A percentile compares a stretch with the other conserved stretches of the same genome.
Conservation (phyloP, 1,284 basidiomycete genomes). For the Butyriboletus appendiculatus region DNA sequence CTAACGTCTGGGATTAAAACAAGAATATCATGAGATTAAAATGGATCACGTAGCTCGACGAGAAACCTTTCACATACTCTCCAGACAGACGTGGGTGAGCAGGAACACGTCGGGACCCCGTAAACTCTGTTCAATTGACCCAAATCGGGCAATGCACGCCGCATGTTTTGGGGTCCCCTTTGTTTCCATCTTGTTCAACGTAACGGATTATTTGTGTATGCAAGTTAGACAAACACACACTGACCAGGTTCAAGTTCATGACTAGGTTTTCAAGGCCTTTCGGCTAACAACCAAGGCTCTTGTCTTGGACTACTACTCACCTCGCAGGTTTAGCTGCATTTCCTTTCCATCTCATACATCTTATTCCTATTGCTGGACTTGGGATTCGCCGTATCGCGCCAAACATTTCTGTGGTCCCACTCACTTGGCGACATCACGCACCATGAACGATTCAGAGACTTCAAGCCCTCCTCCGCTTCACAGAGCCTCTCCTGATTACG, state of each 20-base stretch:
- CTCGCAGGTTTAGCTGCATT: neutral
- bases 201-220: slow-evolving; percentile 19
- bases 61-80: neutral
- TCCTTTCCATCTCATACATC: neutral
- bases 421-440: neutral
- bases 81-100: neutral
- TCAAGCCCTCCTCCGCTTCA: slow-evolving; percentile 13
- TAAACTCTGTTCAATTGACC: slow-evolving; percentile 19
- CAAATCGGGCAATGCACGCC: neutral
- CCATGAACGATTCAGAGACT: slow-evolving; percentile 16
- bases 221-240: slow-evolving; percentile 19
- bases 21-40: neutral
- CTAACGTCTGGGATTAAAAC: too few relatives aligned
- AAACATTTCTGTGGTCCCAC: neutral
- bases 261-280: neutral
- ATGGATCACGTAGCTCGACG: neutral
- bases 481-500: slow-evolving; percentile 5
- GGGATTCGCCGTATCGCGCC: slow-evolving; percentile 17
- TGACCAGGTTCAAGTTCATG: slow-evolving; percentile 1
- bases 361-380: neutral
- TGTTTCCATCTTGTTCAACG: slow-evolving; percentile 8
- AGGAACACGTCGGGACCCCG: slow-evolving; percentile 10
- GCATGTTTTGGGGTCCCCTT: slow-evolving; percentile 19
- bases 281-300: slow-evolving; percentile 5
- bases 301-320: neutral